Evolutionary conservation across 768 basidiomycete species (phyloP).

Genomic region (Pleurotus platypus): DNA sequence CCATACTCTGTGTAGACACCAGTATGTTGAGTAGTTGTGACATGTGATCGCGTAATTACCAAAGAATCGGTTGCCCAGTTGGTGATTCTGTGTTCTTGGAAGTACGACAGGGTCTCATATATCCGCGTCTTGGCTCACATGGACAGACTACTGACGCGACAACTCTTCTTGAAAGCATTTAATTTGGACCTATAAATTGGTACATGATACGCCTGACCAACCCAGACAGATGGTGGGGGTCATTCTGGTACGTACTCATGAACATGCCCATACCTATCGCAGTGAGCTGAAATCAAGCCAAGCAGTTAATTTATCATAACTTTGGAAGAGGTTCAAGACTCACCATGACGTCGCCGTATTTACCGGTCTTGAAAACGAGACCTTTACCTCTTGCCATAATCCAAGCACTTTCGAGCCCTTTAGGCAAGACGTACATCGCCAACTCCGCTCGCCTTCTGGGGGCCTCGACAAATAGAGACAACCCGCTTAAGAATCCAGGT

Average conservation of each 20-base stretch:
- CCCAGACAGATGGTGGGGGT: constrained; percentile 80
- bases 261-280: constrained; percentile 90
- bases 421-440: constrained; percentile 90
- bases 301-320: background rate
- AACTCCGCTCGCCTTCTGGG: constrained; percentile 84
- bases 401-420: constrained; percentile 91
- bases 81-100: too few species aligned
- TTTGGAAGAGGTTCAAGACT: constrained; percentile 21
- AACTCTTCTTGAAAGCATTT: background rate
- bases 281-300: constrained; percentile 37
- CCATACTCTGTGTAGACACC: too few species aligned
- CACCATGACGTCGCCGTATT: constrained; percentile 65
- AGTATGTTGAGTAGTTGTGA: too few species aligned
- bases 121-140: too few species aligned
- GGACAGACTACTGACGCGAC: too few species aligned
- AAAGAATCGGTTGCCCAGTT: too few species aligned
- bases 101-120: too few species aligned
- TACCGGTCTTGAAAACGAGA: constrained; percentile 67
- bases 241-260: constrained; percentile 83
- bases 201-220: constrained; percentile 79
- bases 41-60: too few species aligned
- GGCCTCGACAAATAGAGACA: constrained; percentile 85
- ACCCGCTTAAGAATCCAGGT: constrained; percentile 67
- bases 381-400: constrained; percentile 71
- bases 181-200: constrained; percentile 89